A percentile compares a stretch with the other conserved stretches of the same genome.
Evolutionary conservation across 306 rosid genomes (phyloP).

Genomic region (Luffa acutangula): DNA sequence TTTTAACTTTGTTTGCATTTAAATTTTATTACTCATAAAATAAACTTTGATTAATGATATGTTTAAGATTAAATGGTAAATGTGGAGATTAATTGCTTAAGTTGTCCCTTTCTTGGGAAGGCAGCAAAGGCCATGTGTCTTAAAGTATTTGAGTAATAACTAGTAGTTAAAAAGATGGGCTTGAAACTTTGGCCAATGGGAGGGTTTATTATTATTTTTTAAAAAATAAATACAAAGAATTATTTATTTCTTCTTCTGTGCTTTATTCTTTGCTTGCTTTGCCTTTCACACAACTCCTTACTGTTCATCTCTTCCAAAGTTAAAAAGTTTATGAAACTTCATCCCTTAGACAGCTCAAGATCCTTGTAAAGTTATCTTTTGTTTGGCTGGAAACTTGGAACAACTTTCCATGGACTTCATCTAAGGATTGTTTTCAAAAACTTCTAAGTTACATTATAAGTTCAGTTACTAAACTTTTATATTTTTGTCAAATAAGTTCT

Average conservation of each 20-base stretch:
- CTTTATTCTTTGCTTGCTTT: conserved; percentile 7
- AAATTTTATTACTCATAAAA: not conserved
- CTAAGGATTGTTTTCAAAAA: too few species aligned
- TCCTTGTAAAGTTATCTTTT: not conserved
- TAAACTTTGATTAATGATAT: not conserved
- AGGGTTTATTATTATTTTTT: not conserved
- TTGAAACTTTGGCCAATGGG: not conserved
- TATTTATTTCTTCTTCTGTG: not conserved
- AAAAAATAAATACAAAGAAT: too few species aligned
- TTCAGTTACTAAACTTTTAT: too few species aligned
- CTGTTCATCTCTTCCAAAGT: not conserved
- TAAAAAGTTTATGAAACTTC: not conserved
- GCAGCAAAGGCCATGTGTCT: conserved; percentile 2
- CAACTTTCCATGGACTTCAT: not conserved
- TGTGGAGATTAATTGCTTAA: not conserved
- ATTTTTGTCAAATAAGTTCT: too few species aligned
- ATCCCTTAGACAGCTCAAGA: not conserved
- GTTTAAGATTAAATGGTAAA: not conserved
- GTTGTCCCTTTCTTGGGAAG: conserved; percentile 8
- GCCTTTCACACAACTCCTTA: not conserved
- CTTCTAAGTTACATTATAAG: too few species aligned
- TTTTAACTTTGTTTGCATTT: not conserved
- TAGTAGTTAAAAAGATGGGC: not conserved
- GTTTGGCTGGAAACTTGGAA: not conserved
- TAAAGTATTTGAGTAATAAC: not conserved